These are phyloP conservation scores for Candida sonorensis DNA, from an alignment of 805 yeast genomes.

Conservation along the genomic window DNA sequence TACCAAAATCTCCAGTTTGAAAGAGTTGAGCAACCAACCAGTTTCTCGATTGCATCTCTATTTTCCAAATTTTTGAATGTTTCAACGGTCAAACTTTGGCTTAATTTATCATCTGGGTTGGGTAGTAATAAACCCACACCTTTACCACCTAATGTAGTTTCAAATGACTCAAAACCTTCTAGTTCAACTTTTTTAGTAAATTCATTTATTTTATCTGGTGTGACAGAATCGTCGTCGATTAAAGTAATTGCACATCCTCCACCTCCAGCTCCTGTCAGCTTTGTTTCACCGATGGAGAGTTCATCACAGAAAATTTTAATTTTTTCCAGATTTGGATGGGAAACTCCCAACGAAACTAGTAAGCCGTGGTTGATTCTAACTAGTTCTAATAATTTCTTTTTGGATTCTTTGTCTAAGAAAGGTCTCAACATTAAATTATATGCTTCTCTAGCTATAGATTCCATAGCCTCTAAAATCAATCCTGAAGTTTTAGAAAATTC, in stretches of 20 bases:
- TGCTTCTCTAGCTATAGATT: constrained; percentile 64
- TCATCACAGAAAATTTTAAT: constrained; percentile 63
- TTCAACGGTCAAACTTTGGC: constrained; percentile 24
- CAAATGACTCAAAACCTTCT: constrained; percentile 65
- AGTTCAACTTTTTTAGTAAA: constrained; percentile 31
- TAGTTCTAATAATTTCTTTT: constrained; percentile 46
- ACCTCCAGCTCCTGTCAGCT: constrained; percentile 97
- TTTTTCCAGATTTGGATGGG: constrained; percentile 84
- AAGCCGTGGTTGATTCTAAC: constrained; percentile 83
- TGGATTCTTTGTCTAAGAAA: constrained; percentile 34
- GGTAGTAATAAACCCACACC: constrained; percentile 61
- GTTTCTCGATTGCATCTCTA: constrained; percentile 41
- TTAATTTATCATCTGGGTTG: constrained; percentile 4
- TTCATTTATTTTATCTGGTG: constrained; percentile 26
- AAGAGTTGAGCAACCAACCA: constrained; percentile 36
- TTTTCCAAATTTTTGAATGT: constrained; percentile 31
- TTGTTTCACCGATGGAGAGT: constrained; percentile 71
- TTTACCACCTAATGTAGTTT: constrained; percentile 79
- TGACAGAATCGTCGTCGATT: constrained; percentile 41
- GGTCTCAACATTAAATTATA: constrained; percentile 55
- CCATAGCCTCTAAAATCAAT: constrained; percentile 71
- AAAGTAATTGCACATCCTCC: constrained; percentile 97
- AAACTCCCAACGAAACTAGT: constrained; percentile 78
- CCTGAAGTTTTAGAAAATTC: constrained; percentile 49
- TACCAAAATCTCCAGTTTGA: constrained; percentile 61